Percentiles rank a stretch among this genome's conserved stretches.
Conservation (phyloP, 768 basidiomycete species). For the Phallus indusiatus region DNA sequence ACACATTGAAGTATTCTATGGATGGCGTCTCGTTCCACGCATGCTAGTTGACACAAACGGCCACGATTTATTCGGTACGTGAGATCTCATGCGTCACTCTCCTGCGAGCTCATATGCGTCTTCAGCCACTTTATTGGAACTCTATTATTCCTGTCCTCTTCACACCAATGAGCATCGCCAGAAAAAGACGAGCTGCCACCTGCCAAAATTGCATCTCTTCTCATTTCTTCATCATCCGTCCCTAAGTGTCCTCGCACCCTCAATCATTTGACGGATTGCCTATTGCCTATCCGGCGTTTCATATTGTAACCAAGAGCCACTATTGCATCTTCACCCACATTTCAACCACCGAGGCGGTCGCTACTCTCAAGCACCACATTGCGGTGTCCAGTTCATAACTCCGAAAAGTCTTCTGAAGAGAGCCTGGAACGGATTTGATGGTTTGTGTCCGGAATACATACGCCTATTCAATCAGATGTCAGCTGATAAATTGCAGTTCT, state of each 20-base stretch:
- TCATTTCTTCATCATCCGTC: too few species aligned
- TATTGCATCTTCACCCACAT: slow-evolving; percentile 44
- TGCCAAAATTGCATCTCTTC: slow-evolving; percentile 38
- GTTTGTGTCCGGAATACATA: slow-evolving; percentile 7
- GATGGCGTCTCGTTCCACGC: slow-evolving; percentile 48
- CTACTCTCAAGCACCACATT: slow-evolving; percentile 25
- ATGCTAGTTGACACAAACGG: slow-evolving; percentile 42
- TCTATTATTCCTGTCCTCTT: slow-evolving; percentile 41
- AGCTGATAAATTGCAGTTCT: slow-evolving; percentile 18
- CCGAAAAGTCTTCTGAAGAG: slow-evolving; percentile 35
- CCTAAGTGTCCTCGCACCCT: background rate
- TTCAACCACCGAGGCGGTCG: slow-evolving; percentile 43
- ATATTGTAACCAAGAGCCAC: slow-evolving; percentile 13
- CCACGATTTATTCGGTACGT: slow-evolving; percentile 36
- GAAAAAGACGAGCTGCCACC: slow-evolving; percentile 36
- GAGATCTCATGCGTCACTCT: too few species aligned
- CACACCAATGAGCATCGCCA: slow-evolving; percentile 49
- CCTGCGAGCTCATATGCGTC: background rate
- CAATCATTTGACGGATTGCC: too few species aligned
- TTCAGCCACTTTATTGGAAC: slow-evolving; percentile 34
- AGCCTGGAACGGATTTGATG: slow-evolving; percentile 39
- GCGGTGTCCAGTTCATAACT: too few species aligned
- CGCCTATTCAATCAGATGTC: slow-evolving; percentile 12
- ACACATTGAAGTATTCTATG: slow-evolving; percentile 40
- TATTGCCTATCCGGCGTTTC: too few species aligned